Conservation (phyloP, 495 filamentous ascomycete genomes). For the Xylaria scruposa region DNA sequence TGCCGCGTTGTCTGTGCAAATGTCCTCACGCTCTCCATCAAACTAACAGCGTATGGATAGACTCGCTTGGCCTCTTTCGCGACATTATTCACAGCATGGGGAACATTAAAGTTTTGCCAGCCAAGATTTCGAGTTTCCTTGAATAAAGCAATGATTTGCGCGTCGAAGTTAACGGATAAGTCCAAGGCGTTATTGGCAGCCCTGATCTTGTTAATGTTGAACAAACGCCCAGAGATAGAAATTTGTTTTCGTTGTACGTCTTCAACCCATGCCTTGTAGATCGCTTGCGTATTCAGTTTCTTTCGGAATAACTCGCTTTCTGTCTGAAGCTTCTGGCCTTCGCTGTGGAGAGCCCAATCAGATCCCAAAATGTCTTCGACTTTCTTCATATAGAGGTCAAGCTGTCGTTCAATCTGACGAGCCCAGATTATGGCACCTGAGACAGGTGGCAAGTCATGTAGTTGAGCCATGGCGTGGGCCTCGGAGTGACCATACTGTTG, state of each 20-base stretch:
- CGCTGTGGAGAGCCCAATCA: slow-evolving; percentile 91
- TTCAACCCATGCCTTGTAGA: slow-evolving; percentile 93
- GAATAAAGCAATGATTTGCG: slow-evolving; percentile 94
- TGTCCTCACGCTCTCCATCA: slow-evolving; percentile 97
- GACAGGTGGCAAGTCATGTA: slow-evolving; percentile 92
- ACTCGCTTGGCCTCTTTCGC: slow-evolving; percentile 97
- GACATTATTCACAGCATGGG: slow-evolving; percentile 90
- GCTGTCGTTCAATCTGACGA: slow-evolving; percentile 92
- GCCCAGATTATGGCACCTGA: slow-evolving; percentile 98
- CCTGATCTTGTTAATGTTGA: slow-evolving; percentile 85
- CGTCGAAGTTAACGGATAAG: slow-evolving; percentile 93
- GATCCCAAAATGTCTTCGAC: slow-evolving; percentile 93
- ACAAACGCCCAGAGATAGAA: slow-evolving; percentile 88
- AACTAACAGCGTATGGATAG: slow-evolving; percentile 94
- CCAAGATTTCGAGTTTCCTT: slow-evolving; percentile 97
- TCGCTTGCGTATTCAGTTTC: slow-evolving; percentile 90
- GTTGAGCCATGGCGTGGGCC: slow-evolving; percentile 95
- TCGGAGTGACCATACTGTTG: slow-evolving; percentile 98
- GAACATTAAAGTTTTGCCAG: slow-evolving; percentile 91
- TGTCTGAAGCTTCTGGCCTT: slow-evolving; percentile 89
- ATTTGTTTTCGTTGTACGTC: slow-evolving; percentile 87
- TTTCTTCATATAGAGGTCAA: slow-evolving; percentile 95
- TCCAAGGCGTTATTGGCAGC: slow-evolving; percentile 85
- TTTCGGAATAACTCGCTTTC: slow-evolving; percentile 92
- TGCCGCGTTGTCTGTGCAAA: slow-evolving; percentile 83